A percentile compares a stretch with the other conserved stretches of the same genome.
These are phyloP conservation scores for Pyricularia sp. DNA, from an alignment of 2,329 filamentous ascomycete species.

Conservation along the genomic window DNA sequence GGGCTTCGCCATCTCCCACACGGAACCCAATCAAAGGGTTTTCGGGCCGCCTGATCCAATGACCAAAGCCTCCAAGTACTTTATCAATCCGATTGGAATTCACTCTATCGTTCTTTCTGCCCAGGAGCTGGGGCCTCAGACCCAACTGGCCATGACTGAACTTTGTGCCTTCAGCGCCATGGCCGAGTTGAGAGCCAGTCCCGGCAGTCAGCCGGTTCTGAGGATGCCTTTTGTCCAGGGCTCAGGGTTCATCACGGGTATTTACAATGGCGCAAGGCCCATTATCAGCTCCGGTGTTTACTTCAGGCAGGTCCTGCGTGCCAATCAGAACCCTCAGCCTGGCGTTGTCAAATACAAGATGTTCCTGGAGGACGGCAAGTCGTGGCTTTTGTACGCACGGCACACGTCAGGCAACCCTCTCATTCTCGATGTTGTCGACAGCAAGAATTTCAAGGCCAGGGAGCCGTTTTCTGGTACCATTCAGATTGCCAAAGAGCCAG, in stretches of 20 bases:
- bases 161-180: slow-evolving; percentile 52
- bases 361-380: slow-evolving; percentile 58
- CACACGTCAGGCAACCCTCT: slow-evolving; percentile 49
- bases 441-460: slow-evolving; percentile 56
- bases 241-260: slow-evolving; percentile 75
- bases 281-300: slow-evolving; percentile 65
- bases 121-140: slow-evolving; percentile 55
- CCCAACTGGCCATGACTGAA: slow-evolving; percentile 43
- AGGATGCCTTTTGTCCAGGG: slow-evolving; percentile 82
- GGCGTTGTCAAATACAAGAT: slow-evolving; percentile 70
- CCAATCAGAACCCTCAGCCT: slow-evolving; percentile 45
- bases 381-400: slow-evolving; percentile 75
- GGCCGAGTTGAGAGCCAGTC: slow-evolving; percentile 53
- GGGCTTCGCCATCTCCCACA: slow-evolving; percentile 70
- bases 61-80: slow-evolving; percentile 58
- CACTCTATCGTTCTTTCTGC: slow-evolving; percentile 77
- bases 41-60: slow-evolving; percentile 49
- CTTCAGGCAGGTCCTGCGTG: slow-evolving; percentile 57
- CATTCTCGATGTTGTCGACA: slow-evolving; percentile 59
- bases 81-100: slow-evolving; percentile 72
- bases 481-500: slow-evolving; percentile 73
- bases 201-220: slow-evolving; percentile 48
- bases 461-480: slow-evolving; percentile 66
- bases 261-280: slow-evolving; percentile 64
- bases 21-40: slow-evolving; percentile 56